Base-by-base conservation (phyloP, 1,284 basidiomycete species). In the Ceratobasidium sp. region DNA sequence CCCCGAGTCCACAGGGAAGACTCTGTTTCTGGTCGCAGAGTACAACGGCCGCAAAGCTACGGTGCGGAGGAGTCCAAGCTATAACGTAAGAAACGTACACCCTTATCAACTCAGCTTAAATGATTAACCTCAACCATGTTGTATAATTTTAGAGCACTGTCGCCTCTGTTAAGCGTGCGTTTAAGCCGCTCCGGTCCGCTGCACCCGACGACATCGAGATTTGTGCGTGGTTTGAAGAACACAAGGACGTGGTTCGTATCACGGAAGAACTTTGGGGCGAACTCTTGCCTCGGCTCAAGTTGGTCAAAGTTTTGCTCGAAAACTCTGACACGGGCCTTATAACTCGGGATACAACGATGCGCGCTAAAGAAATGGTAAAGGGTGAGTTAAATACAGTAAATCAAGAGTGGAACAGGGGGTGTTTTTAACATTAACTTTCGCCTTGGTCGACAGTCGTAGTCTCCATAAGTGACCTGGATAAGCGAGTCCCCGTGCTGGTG, bases 1-100 rank as follows among this genome's bases (percentile, higher is more conserved):
- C 16, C 41, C 11, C 41, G 41, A n/a, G 24, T 54, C 53, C 16
- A 24, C 13, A 9, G 14, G 22, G n/a, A 27, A 65, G 27, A 19
- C 19, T 46, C 22, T 31, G 14, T 51, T 65, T 22, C 63, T 65
- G 19, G 63, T 31, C 29, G 46, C 27, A 31, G 63, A 65, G 41
- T 51, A 65, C 22, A 13, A 65, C 14, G 63, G 63, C 8, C n/a
- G 63, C 27, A 65, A 51, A 31, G 63, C 46, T 5, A 31, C 63
- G n/a, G n/a, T 65, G 31, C n/a, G 22, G 16, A 9, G 63, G 24
- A 51, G 24, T 22, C 27, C 48, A 34, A 49, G 29, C 4, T 65
- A 65, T 34, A 22, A 65, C 39, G 63, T 65, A 24, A 54, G 53
- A 1, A 29, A 6, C 1, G 22, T 51, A 43, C 22, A 19, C n/a